Percentiles rank a stretch among this genome's conserved stretches.
These are phyloP conservation scores for Graphilbum sp. DNA, from an alignment of 2,329 filamentous ascomycete genomes.

Conservation along the genomic window DNA sequence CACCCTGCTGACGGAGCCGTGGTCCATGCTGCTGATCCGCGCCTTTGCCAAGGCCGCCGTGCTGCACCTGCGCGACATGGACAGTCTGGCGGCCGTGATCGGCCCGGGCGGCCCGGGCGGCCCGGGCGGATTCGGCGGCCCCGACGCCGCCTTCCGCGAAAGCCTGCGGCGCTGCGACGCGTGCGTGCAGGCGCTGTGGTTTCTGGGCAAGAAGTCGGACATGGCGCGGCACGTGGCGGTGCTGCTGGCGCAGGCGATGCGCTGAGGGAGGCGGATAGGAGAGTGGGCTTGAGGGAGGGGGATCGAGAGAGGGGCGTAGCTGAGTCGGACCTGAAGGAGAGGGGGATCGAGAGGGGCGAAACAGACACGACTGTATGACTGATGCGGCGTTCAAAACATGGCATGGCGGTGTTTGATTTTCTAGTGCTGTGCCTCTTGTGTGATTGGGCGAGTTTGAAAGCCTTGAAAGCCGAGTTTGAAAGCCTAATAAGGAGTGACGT, in stretches of 20 bases:
- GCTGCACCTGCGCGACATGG: slow-evolving; percentile 19
- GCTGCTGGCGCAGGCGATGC: slow-evolving; percentile 54
- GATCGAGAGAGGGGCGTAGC: too few relatives aligned
- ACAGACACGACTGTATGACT: too few relatives aligned
- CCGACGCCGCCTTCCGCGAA: slow-evolving; percentile 9
- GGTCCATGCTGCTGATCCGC: slow-evolving; percentile 38
- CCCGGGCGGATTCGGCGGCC: slow-evolving; percentile 7
- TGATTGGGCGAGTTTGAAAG: too few relatives aligned
- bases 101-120: slow-evolving; percentile 2
- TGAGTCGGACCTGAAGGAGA: too few relatives aligned
- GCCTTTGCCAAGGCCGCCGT: slow-evolving; percentile 31
- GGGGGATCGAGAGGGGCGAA: too few relatives aligned
- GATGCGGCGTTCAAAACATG: too few relatives aligned
- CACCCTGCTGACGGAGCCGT: slow-evolving; percentile 42
- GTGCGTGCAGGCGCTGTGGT: slow-evolving; percentile 36
- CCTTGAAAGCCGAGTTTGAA: too few relatives aligned
- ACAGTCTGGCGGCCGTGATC: slow-evolving; percentile 10
- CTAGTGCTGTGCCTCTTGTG: too few relatives aligned
- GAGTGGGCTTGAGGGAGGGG: too few relatives aligned
- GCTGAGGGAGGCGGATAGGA: too few relatives aligned
- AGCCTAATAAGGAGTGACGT: too few relatives aligned
- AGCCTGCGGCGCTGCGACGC: slow-evolving; percentile 23
- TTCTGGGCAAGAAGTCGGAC: slow-evolving; percentile 38
- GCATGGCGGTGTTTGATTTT: too few relatives aligned
- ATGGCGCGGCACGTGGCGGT: slow-evolving; percentile 24